These are phyloP conservation scores for Trichoderma sp. DNA, from an alignment of 2,329 filamentous ascomycete species.

Conservation along the genomic window DNA sequence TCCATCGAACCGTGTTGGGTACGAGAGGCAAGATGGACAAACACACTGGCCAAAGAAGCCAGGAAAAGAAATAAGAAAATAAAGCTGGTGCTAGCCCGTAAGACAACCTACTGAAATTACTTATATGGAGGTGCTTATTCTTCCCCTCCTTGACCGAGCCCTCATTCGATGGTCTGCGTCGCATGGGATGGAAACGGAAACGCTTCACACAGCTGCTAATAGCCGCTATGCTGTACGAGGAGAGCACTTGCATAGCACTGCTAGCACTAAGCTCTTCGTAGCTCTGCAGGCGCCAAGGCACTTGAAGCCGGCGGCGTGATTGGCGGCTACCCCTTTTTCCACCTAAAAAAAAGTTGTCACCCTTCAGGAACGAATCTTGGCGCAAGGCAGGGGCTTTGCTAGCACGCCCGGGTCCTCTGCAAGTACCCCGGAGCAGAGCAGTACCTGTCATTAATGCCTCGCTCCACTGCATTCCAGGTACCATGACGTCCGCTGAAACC, in stretches of 20 bases:
- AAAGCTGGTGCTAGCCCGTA: not conserved
- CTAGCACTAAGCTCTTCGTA: not conserved
- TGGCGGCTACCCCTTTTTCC: slow-evolving; percentile 25
- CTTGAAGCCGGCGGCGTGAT: slow-evolving; percentile 17
- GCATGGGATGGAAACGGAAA: not conserved
- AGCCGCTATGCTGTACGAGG: not conserved
- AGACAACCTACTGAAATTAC: not conserved
- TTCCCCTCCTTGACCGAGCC: slow-evolving; percentile 6
- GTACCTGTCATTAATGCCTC: slow-evolving; percentile 8
- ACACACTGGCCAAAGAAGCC: not conserved
- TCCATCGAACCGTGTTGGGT: not conserved
- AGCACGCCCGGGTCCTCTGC: not conserved
- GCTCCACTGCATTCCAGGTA: not conserved
- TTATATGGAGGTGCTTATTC: not conserved
- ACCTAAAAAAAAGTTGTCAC: slow-evolving; percentile 22
- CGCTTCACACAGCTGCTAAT: not conserved
- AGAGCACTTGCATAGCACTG: not conserved
- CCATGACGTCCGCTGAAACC: slow-evolving; percentile 22
- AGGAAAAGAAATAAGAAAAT: not conserved
- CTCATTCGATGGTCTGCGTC: not conserved
- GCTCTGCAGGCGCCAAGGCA: slow-evolving; percentile 14
- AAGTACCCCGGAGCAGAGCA: not conserved
- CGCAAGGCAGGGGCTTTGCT: slow-evolving; percentile 1
- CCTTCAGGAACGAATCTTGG: slow-evolving; percentile 25
- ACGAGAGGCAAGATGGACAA: not conserved